Evolutionary conservation across 2,329 filamentous ascomycete genomes (phyloP), one percentile per base, ranked within the genome.

Genomic region (Penicillium sp.): DNA sequence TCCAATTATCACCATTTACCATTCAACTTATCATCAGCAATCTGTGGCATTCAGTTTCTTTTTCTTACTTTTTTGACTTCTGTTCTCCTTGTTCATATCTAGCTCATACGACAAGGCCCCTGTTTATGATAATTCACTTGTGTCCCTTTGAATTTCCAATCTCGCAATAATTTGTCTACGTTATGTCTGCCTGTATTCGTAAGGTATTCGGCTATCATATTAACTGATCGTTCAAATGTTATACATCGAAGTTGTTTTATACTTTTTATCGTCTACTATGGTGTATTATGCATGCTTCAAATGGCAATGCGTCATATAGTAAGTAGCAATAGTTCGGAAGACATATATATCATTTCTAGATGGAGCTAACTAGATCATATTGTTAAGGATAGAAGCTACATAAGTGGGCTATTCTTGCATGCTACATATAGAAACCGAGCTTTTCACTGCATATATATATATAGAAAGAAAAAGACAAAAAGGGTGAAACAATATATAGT

Each of bases 1-100:
- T 45, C 44, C 58, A 43, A 41, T 52, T 58, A 52, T 45, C 41
- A 54, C 50, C 51, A 57, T 65, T 34, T 44, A 40, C n/a, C 34
- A 40, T 40, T 40, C 25, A 33, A 45, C 21, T 45, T 27, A 45
- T 49, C 43, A 44, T 40, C 44, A 48, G 19, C 49, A 52, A 36
- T 49, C 16, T 39, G 19, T 48, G 43, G 27, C 34, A 33, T 53
- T 16, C 10, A 4, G 7, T 10, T 57, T 23, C 36, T 27, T 38
- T 4, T 9, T 27, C 25, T 27, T 27, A 27, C 25, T 16, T 19
- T 15, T 25, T 31, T 41, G 25, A 33, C 15, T 7, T 19, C 9
- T 33, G 9, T 2, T 52, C 23, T 40, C 23, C 48, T 33, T 50
- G 36, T 53, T 33, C 27, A 53, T 40, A 33, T 41, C 25, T 40